Conservation (phyloP, 352 stramenopile genomes). For the Phytophthora ramorum region DNA sequence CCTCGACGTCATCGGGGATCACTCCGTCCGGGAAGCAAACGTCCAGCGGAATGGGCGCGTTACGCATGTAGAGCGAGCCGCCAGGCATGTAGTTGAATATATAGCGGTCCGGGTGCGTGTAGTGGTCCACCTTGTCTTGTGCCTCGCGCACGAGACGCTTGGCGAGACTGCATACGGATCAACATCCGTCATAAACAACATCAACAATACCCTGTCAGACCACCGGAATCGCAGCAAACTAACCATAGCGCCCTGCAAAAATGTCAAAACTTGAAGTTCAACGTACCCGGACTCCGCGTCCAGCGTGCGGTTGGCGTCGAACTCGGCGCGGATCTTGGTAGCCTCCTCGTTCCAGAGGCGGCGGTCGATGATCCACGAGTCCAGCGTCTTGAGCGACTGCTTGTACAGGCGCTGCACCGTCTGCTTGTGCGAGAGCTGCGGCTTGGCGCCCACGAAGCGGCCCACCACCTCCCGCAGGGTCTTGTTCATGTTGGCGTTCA, state of each 20-base stretch:
- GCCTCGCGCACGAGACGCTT: slow-evolving; percentile 91
- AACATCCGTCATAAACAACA: slow-evolving; percentile 12
- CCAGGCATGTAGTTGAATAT: slow-evolving; percentile 98
- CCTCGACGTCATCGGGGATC: slow-evolving; percentile 84
- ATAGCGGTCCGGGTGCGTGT: slow-evolving; percentile 97
- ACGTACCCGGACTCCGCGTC: slow-evolving; percentile 67
- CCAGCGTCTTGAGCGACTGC: slow-evolving; percentile 93
- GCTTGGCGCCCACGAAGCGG: slow-evolving; percentile 57
- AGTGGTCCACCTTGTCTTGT: slow-evolving; percentile 93
- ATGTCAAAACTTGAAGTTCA: not conserved
- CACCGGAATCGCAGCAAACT: slow-evolving; percentile 35
- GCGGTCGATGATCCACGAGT: slow-evolving; percentile 95
- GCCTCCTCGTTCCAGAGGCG: slow-evolving; percentile 96
- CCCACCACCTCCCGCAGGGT: slow-evolving; percentile 84
- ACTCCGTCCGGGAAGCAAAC: slow-evolving; percentile 91
- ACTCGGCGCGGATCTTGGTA: slow-evolving; percentile 93
- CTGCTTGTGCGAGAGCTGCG: slow-evolving; percentile 90
- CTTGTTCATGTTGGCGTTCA: slow-evolving; percentile 90
- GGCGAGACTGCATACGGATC: slow-evolving; percentile 48
- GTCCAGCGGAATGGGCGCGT: slow-evolving; percentile 95
- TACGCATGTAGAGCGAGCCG: slow-evolving; percentile 98
- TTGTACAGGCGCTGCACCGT: slow-evolving; percentile 94
- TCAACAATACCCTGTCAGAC: slow-evolving; percentile 4
- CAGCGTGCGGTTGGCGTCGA: slow-evolving; percentile 84
- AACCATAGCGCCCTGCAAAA: not conserved